Evolutionary conservation across 2,329 filamentous ascomycete species (phyloP), one percentile per base, ranked within the genome.

Genomic region (Penicillium sp.): DNA sequence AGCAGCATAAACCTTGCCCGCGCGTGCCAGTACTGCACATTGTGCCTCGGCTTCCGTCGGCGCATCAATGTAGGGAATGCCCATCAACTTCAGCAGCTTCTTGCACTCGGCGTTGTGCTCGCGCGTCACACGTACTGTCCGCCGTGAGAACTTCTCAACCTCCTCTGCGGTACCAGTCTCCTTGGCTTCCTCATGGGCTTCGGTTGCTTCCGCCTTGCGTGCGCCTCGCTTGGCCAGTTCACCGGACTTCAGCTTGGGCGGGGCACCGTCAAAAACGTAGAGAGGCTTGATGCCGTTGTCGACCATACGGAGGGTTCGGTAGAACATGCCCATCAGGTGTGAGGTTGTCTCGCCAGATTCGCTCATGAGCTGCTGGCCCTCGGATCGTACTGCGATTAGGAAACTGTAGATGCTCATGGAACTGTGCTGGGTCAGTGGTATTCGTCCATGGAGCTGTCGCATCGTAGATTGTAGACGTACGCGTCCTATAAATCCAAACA

Each of bases 381-480:
- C 92, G 71, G 93, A 97, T 69, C 95, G 92, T 57, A 99, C 95
- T 52, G 95, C 95, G 75, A 99, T 95, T 62, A 99, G 86, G 82
- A 99, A 99, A 78, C 91, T 96, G 84, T 99, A 99, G 72, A 99
- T 91, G 79, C 91, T 96, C 95, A 99, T 99, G 50, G 95, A 99
- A 48, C 88, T 91, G 70, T 60, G 59, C 41, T 59, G 49, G 42
- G 58, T 74, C 62, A 72, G 68, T 55, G 54, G 47, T 15, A 41
- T 39, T 17, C n/a, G 22, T 20, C 39, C 35, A 4, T 35, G 45
- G 28, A 42, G 28, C 15, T 48, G 47, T 49, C 42, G 35, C 49
- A 56, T 55, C 31, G 54, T 49, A 41, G 25, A 51, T 34, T 22
- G 42, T 53, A 52, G 48, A 71, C 71, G 57, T 81, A 86, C 83